Base-by-base conservation (phyloP, 2,329 filamentous ascomycete species). In the Didymella lethalis region DNA sequence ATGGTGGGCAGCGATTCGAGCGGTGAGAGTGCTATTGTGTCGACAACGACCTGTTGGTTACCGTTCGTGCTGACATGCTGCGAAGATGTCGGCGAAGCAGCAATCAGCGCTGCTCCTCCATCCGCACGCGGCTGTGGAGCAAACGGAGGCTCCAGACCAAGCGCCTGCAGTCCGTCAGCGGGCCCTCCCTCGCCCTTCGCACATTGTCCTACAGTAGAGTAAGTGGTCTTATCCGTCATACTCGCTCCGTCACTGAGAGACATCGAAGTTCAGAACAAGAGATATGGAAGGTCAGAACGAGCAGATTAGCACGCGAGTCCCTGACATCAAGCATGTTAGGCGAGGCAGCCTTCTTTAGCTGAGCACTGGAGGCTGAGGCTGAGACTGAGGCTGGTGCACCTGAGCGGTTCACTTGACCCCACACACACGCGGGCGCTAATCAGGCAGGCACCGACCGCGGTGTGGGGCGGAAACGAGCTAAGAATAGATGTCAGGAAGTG, bases 1-100 rank as follows among this genome's bases (percentile, higher is more conserved):
- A 76, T 72, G 16, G 74, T 76, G 7, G 75, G 74, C 14, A 77
- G 65, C n/a, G 74, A 74, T 28, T 72, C 69, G 18, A 73, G 63
- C 8, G 70, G 54, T 1, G 66, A 57, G 4, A 74, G 57, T 4
- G 67, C 61, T 11, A 63, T 63, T 36, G 59, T 57, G 26, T 74
- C 68, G 14, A 69, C 43, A 44, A 67, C 62, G 26, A 69, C 62
- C 43, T 69, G 66, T n/a, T 62, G 54, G 31, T 18, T 54, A 25
- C 59, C 50, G 31, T 38, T 53, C 50, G 12, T 48, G 41, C 57
- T 59, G n/a, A 23, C 34, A 26, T 57, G 51, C n/a, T 46, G 18
- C 4, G 61, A 52, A 8, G 64, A 62, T 6, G 58, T 23, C 29
- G 61, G 60, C 11, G 66, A 65, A 28, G 61, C 28, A 20, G 60